These are phyloP conservation scores for Leccinum angustisporum DNA, from an alignment of 1,284 basidiomycete species.

Conservation along the genomic window DNA sequence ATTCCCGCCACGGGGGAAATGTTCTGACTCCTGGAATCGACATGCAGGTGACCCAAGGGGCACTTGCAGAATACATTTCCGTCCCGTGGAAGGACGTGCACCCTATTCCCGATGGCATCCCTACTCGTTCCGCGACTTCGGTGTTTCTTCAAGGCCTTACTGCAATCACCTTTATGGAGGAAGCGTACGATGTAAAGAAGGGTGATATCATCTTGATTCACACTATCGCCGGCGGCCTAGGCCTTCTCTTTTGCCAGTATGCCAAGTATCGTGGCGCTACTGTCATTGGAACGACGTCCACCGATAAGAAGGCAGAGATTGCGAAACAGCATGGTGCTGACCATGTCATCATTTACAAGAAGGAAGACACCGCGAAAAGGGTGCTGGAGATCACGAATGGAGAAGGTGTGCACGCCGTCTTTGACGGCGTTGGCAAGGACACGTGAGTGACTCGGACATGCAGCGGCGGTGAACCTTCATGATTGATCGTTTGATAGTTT, in stretches of 20 bases:
- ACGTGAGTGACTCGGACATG: constrained; percentile 51
- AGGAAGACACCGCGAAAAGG: constrained; percentile 67
- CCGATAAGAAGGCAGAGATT: constrained; percentile 80
- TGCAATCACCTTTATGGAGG: constrained; percentile 75
- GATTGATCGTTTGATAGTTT: constrained; percentile 48
- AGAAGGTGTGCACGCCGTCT: constrained; percentile 84
- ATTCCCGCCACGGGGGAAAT: background rate
- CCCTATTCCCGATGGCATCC: constrained; percentile 45
- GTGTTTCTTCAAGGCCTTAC: constrained; percentile 79
- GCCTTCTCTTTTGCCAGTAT: constrained; percentile 61
- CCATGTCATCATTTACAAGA: constrained; percentile 82
- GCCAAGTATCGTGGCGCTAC: constrained; percentile 74
- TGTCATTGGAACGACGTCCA: constrained; percentile 93
- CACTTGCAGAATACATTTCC: constrained; percentile 78
- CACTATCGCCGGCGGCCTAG: constrained; percentile 84
- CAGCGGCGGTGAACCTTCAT: background rate
- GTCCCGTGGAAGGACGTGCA: constrained; percentile 63
- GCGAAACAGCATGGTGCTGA: constrained; percentile 83
- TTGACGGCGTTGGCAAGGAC: constrained; percentile 93
- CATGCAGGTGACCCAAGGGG: constrained; percentile 51
- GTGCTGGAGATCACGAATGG: constrained; percentile 82
- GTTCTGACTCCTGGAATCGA: background rate
- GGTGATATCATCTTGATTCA: constrained; percentile 79
- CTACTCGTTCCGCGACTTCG: constrained; percentile 65
- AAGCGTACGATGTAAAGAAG: constrained; percentile 81